These are phyloP conservation scores for Yarrowia keelungensis DNA, from an alignment of 805 yeast genomes.

Conservation along the genomic window DNA sequence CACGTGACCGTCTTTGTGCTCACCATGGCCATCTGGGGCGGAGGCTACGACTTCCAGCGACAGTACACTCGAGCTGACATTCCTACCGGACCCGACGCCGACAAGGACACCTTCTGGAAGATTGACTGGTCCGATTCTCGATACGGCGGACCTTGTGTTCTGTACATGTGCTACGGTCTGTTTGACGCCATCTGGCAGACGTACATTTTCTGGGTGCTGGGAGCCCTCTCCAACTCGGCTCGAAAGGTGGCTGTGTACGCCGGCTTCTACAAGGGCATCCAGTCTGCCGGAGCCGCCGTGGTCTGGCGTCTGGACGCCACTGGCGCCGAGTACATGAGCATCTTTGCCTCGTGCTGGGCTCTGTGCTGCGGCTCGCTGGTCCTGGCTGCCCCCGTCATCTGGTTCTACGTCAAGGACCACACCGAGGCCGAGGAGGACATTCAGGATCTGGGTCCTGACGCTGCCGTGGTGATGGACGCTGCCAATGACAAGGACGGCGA, in stretches of 20 bases:
- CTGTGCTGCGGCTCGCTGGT: constrained; percentile 57
- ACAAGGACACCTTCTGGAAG: constrained; percentile 39
- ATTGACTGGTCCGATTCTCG: constrained; percentile 57
- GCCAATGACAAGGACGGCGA: neutral
- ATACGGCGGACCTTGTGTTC: constrained; percentile 66
- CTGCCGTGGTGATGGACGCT: neutral
- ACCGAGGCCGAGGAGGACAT: constrained; percentile 49
- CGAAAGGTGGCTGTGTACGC: constrained; percentile 63
- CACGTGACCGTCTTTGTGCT: constrained; percentile 53
- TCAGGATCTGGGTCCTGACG: constrained; percentile 23
- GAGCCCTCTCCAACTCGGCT: constrained; percentile 64
- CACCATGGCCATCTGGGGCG: constrained; percentile 55
- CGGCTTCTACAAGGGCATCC: constrained; percentile 69
- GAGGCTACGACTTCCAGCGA: constrained; percentile 47
- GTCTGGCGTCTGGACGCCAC: constrained; percentile 64
- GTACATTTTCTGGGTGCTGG: constrained; percentile 64
- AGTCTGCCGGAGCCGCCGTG: constrained; percentile 68
- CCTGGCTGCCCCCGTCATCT: constrained; percentile 58
- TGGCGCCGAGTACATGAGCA: constrained; percentile 50
- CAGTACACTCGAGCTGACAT: constrained; percentile 39
- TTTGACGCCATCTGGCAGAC: constrained; percentile 68
- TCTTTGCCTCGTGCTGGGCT: constrained; percentile 63
- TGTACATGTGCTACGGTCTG: constrained; percentile 67
- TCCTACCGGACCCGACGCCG: constrained; percentile 23
- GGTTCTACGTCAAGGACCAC: constrained; percentile 55